These are phyloP conservation scores for Simmondsia chinensis DNA, from an alignment of 148 eudicot species.

Conservation along the genomic window DNA sequence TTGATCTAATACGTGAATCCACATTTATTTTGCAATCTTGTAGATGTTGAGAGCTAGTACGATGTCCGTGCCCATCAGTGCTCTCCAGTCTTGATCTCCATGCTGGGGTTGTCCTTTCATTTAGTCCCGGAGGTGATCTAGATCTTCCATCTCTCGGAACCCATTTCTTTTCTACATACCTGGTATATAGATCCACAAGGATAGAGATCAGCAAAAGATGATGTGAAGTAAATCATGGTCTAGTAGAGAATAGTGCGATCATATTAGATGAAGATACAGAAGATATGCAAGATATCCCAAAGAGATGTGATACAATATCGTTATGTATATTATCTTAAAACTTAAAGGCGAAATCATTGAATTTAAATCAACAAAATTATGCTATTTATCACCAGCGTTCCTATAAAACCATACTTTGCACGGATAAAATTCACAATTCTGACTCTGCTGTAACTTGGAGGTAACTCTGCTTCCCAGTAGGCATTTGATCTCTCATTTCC, in stretches of 20 bases:
- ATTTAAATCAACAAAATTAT: constrained; percentile 2
- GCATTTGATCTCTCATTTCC: constrained; percentile 60
- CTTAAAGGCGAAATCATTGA: not conserved
- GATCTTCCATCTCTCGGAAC: constrained; percentile 30
- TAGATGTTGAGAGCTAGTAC: constrained; percentile 13
- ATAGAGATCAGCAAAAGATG: too few species aligned
- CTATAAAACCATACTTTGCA: constrained; percentile 42
- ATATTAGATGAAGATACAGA: too few species aligned
- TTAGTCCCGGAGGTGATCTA: constrained; percentile 11
- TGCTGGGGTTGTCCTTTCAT: constrained; percentile 11
- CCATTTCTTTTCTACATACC: constrained; percentile 62
- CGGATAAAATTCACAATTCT: constrained; percentile 45
- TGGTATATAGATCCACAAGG: too few species aligned
- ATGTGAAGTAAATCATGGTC: too few species aligned
- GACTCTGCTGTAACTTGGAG: constrained; percentile 30
- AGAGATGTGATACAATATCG: not conserved
- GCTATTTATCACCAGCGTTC: constrained; percentile 6
- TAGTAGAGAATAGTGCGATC: too few species aligned
- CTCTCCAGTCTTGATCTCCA: constrained; percentile 9
- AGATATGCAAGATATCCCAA: too few species aligned
- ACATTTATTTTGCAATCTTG: too few species aligned
- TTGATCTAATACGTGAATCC: constrained; percentile 4
- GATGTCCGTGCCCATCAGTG: constrained; percentile 13
- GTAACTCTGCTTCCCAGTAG: constrained; percentile 65
- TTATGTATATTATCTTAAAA: not conserved